Evolutionary conservation across 2,329 filamentous ascomycete species (phyloP).

Genomic region (Sphaerostilbella broomeana): DNA sequence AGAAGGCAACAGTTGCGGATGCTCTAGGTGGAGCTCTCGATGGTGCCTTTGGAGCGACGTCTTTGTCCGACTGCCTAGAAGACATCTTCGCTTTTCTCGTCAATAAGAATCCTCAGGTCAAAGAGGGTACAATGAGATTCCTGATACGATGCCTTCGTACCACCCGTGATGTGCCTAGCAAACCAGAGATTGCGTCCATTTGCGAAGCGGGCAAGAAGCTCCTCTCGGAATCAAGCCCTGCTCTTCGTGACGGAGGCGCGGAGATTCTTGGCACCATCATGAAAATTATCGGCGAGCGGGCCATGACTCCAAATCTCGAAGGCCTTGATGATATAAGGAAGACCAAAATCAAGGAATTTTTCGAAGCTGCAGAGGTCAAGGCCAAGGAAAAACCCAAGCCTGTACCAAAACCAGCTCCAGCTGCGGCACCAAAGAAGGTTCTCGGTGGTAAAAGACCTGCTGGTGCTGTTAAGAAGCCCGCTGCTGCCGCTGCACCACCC

Average conservation of each 20-base stretch:
- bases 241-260: conserved; percentile 78
- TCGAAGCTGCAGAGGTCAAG: conserved; percentile 52
- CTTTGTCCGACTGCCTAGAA: conserved; percentile 78
- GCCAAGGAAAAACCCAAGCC: conserved; percentile 71
- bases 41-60: conserved; percentile 57
- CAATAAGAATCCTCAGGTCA: conserved; percentile 97
- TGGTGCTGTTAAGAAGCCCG: conserved; percentile 25
- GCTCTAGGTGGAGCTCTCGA: conserved; percentile 83
- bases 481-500: conserved; percentile 35
- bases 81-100: conserved; percentile 78
- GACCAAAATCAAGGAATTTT: conserved; percentile 90
- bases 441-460: conserved; percentile 40
- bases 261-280: conserved; percentile 91
- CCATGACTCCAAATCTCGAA: conserved; percentile 88
- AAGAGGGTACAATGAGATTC: conserved; percentile 91
- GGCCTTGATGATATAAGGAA: conserved; percentile 93
- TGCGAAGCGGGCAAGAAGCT: conserved; percentile 88
- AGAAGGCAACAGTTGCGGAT: conserved; percentile 84
- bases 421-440: conserved; percentile 42
- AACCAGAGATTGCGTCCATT: conserved; percentile 75
- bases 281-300: conserved; percentile 97
- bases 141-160: conserved; percentile 80
- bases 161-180: conserved; percentile 75
- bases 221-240: conserved; percentile 80
- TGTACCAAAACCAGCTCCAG: conserved; percentile 47